These are phyloP conservation scores for Saccharata proteae DNA, from an alignment of 2,329 filamentous ascomycete genomes.

Conservation along the genomic window DNA sequence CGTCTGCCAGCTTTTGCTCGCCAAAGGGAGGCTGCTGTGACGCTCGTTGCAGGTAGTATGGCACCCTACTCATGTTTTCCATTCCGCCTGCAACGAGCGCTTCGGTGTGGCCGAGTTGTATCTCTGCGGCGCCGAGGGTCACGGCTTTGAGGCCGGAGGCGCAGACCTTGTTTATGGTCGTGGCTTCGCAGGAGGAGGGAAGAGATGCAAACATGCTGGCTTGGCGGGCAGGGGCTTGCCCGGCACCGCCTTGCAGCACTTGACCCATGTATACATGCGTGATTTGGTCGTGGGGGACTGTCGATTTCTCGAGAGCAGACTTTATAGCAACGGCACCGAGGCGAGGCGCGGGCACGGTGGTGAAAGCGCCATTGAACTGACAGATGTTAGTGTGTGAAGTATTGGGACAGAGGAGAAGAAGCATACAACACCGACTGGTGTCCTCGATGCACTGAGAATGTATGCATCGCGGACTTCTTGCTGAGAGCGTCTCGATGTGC, in stretches of 20 bases:
- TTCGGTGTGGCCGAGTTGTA: constrained; percentile 79
- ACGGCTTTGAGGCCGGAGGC: constrained; percentile 91
- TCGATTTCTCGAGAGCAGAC: constrained; percentile 75
- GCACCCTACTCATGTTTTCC: constrained; percentile 94
- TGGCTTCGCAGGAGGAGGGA: constrained; percentile 67
- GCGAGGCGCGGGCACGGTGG: constrained; percentile 70
- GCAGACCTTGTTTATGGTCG: constrained; percentile 97
- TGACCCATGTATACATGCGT: constrained; percentile 97
- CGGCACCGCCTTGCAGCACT: constrained; percentile 70
- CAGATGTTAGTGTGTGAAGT: constrained; percentile 1
- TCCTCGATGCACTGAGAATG: constrained; percentile 80
- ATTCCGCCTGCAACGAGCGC: constrained; percentile 90
- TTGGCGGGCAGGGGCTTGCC: constrained; percentile 86
- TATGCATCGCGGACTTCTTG: constrained; percentile 82
- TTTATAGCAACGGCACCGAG: constrained; percentile 88
- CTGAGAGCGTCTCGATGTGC: constrained; percentile 18
- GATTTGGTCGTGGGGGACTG: constrained; percentile 67
- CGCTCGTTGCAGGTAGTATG: constrained; percentile 79
- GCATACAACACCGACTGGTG: constrained; percentile 73
- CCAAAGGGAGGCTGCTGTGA: constrained; percentile 76
- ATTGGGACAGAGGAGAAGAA: neutral
- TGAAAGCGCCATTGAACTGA: constrained; percentile 89
- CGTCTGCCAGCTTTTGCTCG: constrained; percentile 77
- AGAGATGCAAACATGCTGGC: constrained; percentile 82
- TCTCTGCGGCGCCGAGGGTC: constrained; percentile 80